Evolutionary conservation across 371 early-diverging fungal genomes (phyloP).

Genomic region (Blakeslea trispora): DNA sequence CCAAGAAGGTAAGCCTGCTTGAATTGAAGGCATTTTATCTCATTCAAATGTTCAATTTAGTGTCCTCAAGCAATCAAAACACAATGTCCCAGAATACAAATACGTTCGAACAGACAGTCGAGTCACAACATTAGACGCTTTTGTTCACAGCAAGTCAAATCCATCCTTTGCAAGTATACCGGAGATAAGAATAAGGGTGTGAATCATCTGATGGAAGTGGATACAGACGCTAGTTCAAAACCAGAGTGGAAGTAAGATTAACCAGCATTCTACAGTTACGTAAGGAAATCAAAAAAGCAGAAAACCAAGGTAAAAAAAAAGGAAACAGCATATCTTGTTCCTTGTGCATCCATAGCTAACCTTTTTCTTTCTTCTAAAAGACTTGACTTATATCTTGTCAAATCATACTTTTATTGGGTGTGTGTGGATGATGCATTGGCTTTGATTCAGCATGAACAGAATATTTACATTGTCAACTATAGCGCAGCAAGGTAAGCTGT

Average conservation of each 20-base stretch:
- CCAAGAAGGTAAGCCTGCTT: background rate
- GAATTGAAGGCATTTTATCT: too few species aligned
- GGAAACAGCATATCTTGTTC: too few species aligned
- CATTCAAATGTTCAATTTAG: too few species aligned
- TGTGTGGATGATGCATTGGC: slow-evolving; percentile 74
- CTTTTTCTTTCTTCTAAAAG: slow-evolving; percentile 27
- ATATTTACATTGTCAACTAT: slow-evolving; percentile 81
- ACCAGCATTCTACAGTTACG: slow-evolving; percentile 78
- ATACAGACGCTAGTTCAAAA: too few species aligned
- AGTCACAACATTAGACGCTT: slow-evolving; percentile 66
- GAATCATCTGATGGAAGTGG: slow-evolving; percentile 1
- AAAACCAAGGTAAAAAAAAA: slow-evolving; percentile 53
- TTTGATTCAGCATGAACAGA: slow-evolving; percentile 80
- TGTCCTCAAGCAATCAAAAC: background rate
- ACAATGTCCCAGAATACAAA: slow-evolving; percentile 52
- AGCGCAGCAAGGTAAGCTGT: slow-evolving; percentile 62
- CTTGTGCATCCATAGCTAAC: too few species aligned
- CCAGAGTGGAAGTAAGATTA: slow-evolving; percentile 68
- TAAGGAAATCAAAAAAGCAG: slow-evolving; percentile 64
- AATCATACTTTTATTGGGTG: slow-evolving; percentile 91
- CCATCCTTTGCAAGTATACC: background rate
- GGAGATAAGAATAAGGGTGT: slow-evolving; percentile 12
- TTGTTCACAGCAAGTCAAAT: slow-evolving; percentile 28
- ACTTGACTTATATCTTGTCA: slow-evolving; percentile 69
- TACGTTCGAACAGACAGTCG: slow-evolving; percentile 82